phyloP scores from a whole-genome alignment of 139 green algal species.

The Eudorina sp. region DNA sequence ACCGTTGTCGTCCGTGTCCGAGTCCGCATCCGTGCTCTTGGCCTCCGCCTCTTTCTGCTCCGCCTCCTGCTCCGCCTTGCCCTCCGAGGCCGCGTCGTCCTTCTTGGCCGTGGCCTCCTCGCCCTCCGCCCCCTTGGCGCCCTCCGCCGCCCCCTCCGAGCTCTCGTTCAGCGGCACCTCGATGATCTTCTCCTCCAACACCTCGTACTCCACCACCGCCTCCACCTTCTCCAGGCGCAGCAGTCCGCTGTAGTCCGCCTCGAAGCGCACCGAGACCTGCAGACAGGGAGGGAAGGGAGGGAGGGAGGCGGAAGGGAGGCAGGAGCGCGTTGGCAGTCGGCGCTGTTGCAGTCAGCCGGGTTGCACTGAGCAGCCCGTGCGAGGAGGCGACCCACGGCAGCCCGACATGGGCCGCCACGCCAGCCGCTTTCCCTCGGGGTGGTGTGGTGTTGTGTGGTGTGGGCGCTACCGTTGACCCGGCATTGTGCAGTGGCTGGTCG shows the following conservation, averaged over 20 bases:
- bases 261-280: conserved; percentile 62
- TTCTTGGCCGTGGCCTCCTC: conserved; percentile 9
- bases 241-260: conserved; percentile 81
- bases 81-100: neutral
- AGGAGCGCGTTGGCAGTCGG: no score
- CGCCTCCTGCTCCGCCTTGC: neutral
- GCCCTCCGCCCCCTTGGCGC: neutral
- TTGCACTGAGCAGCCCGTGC: no score
- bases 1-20: conserved; percentile 12
- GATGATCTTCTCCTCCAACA: conserved; percentile 68
- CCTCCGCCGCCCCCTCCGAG: neutral
- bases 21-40: neutral
- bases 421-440: no score
- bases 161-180: conserved; percentile 59
- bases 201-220: conserved; percentile 65
- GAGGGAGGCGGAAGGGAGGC: no score
- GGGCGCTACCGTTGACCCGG: no score
- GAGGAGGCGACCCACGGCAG: no score
- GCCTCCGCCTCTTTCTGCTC: conserved; percentile 4
- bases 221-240: conserved; percentile 75
- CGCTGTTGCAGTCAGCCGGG: no score
- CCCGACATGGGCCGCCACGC: no score
- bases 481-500: no score
- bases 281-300: no score
- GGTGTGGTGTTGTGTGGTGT: no score